These are phyloP conservation scores for Trichomonas tenax DNA, from an alignment of 208 protist species.

Conservation along the genomic window DNA sequence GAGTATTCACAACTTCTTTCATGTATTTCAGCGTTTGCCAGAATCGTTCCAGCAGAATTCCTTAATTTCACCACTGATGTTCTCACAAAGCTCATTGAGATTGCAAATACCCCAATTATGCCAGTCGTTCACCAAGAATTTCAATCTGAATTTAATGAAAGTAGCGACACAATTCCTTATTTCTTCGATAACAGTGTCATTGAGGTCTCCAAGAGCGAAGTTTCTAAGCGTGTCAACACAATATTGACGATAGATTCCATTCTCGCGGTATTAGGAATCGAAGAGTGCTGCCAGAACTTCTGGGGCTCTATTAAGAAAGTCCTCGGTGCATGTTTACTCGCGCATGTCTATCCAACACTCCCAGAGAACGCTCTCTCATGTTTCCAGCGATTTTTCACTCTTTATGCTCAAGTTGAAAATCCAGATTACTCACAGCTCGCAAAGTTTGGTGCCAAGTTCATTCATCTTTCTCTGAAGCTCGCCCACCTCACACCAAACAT, in stretches of 20 bases:
- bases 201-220: background rate
- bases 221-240: background rate
- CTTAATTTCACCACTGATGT: background rate
- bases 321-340: background rate
- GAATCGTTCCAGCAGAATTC: background rate
- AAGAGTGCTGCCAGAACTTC: background rate
- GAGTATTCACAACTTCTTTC: background rate
- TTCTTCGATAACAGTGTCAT: background rate
- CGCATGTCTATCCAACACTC: background rate
- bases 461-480: background rate
- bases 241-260: background rate
- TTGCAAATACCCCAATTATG: background rate
- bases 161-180: background rate
- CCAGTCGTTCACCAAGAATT: background rate
- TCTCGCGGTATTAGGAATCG: background rate
- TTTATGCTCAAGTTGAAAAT: background rate
- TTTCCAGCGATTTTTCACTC: background rate
- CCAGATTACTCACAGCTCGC: background rate
- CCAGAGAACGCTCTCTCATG: background rate
- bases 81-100: background rate
- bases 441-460: background rate
- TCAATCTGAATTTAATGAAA: background rate
- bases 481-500: background rate
- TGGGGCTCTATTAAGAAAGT: background rate
- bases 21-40: background rate